These are phyloP conservation scores for Pseudogymnoascus sp. DNA, from an alignment of 2,329 filamentous ascomycete genomes.

Conservation along the genomic window DNA sequence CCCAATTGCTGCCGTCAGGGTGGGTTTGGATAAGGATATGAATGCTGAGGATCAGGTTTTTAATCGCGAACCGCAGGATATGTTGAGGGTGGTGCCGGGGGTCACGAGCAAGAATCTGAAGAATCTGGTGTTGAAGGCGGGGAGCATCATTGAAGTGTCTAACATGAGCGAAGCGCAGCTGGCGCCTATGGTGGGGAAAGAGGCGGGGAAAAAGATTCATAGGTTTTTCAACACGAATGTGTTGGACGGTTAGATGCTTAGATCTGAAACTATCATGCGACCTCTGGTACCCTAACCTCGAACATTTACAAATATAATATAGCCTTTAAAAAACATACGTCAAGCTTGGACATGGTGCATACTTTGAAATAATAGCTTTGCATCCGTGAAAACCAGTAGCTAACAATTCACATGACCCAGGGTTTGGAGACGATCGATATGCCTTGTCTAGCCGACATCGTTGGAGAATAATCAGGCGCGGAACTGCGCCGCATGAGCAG, in stretches of 20 bases:
- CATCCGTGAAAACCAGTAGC: neutral
- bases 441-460: neutral
- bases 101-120: constrained; percentile 71
- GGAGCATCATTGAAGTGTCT: constrained; percentile 72
- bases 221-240: constrained; percentile 61
- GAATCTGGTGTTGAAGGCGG: constrained; percentile 61
- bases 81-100: constrained; percentile 77
- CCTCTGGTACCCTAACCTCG: neutral
- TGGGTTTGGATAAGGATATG: constrained; percentile 62
- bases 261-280: neutral
- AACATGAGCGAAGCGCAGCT: constrained; percentile 75
- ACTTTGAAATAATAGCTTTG: neutral
- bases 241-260: constrained; percentile 3
- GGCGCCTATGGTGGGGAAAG: constrained; percentile 64
- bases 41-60: constrained; percentile 62
- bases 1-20: constrained; percentile 73
- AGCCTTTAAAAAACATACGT: neutral
- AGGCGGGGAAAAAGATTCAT: constrained; percentile 66
- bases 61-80: constrained; percentile 80
- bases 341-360: neutral
- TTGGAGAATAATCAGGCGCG: neutral
- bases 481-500: neutral
- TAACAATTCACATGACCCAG: neutral
- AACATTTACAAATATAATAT: neutral
- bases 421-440: neutral